Conservation (phyloP, 495 filamentous ascomycete genomes). For the Daldinia caldariorum region DNA sequence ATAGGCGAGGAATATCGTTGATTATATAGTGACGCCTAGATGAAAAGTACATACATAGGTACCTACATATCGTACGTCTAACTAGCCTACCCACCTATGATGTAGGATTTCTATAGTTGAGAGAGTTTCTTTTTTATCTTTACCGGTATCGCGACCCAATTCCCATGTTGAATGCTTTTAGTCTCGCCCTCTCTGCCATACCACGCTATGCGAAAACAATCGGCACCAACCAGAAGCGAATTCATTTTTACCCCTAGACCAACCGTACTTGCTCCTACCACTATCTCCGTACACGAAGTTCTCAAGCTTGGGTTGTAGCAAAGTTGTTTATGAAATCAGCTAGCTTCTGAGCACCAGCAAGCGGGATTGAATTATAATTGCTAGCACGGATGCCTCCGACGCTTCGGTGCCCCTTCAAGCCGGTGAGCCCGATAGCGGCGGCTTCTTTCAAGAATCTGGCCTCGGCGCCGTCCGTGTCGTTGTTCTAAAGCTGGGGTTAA, state of each 20-base stretch:
- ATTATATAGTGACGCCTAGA: constrained; percentile 14
- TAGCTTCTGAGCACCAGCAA: constrained; percentile 67
- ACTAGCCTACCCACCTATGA: background rate
- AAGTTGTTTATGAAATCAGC: constrained; percentile 67
- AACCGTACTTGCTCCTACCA: no score
- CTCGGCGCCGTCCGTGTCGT: constrained; percentile 69
- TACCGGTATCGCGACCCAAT: constrained; percentile 16
- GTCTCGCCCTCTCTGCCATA: background rate
- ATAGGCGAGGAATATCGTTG: background rate
- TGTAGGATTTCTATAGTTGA: constrained; percentile 26
- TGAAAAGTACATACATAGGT: no score
- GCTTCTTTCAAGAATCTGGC: constrained; percentile 81
- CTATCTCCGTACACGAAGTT: background rate
- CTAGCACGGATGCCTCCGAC: constrained; percentile 75
- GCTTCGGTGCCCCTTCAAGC: constrained; percentile 83
- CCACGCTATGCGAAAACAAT: constrained; percentile 12
- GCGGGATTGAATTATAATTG: constrained; percentile 72
- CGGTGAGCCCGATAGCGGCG: constrained; percentile 67
- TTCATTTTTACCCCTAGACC: background rate
- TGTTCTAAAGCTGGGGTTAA: constrained; percentile 48
- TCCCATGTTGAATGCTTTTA: constrained; percentile 41
- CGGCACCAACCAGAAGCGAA: constrained; percentile 17
- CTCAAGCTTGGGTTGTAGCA: constrained; percentile 50
- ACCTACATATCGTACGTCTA: constrained; percentile 21
- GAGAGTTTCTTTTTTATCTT: background rate